Percentiles rank a stretch among this genome's conserved stretches.
Evolutionary conservation across 305 asterid species (phyloP).

Genomic region (Rubia balearica): DNA sequence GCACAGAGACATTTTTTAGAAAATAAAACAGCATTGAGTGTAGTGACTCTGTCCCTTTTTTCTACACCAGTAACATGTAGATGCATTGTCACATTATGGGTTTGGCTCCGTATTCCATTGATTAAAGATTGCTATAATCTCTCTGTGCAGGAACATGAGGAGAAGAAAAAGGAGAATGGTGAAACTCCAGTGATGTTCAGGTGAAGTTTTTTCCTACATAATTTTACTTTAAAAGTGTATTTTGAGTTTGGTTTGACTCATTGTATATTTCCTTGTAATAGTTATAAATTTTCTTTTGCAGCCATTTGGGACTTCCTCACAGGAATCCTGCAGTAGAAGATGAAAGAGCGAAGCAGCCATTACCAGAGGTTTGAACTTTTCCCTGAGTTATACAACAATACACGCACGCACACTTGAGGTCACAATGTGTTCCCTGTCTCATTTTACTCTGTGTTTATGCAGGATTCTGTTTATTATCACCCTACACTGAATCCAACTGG

Average conservation of each 20-base stretch:
- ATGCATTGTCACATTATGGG: background rate
- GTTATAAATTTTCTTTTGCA: constrained; percentile 30
- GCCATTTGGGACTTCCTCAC: constrained; percentile 93
- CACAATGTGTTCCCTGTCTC: constrained; percentile 12
- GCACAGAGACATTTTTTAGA: background rate
- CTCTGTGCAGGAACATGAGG: constrained; percentile 75
- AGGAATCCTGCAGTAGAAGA: constrained; percentile 86
- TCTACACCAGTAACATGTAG: background rate
- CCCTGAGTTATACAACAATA: background rate
- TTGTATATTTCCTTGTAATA: background rate
- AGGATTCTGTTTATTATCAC: constrained; percentile 98
- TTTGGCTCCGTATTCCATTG: background rate
- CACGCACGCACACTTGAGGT: background rate
- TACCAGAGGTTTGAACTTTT: constrained; percentile 60
- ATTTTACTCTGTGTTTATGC: constrained; percentile 30
- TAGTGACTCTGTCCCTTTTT: background rate
- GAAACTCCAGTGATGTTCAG: constrained; percentile 99
- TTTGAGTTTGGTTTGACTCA: constrained; percentile 2
- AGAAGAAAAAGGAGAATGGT: constrained; percentile 87
- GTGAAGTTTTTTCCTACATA: constrained; percentile 34
- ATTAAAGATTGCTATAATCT: constrained; percentile 12
- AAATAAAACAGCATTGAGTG: background rate
- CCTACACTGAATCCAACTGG: constrained; percentile 99
- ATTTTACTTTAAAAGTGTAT: background rate
- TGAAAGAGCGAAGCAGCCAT: constrained; percentile 78